Base-by-base conservation (phyloP, 768 basidiomycete species). In the Tulasnella sp. region DNA sequence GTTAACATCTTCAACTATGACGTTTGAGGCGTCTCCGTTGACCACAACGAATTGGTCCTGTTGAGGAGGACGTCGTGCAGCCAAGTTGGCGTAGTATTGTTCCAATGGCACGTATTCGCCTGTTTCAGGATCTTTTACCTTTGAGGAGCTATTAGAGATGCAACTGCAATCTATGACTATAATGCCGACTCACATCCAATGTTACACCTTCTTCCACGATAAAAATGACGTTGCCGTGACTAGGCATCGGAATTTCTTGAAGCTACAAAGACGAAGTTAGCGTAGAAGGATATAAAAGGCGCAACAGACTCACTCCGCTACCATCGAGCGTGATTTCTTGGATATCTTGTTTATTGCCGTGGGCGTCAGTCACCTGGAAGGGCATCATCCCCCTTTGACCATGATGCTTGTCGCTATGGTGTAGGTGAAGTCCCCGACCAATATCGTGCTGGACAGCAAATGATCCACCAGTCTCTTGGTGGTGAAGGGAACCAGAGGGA, bases 61-160 rank as follows among this genome's bases (percentile, higher is more conserved):
- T 10, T 44, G 30, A 30, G 50, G 29, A 1, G 58, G 30, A 17
- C 50, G 58, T 19, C 49, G 26, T 4, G 47, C 47, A 13, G 51
- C 51, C 17, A 59, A 19, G 4, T 42, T 50, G 26, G 45, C 45
- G 27, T 63, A 63, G 19, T 62, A 61, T 52, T 61, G 61, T 23
- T 63, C 59, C 9, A 63, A 62, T n/a, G 61, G 61, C 3, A 63
- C 49, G 42, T 49, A 63, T 43, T 61, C 61, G 30, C 61, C 61
- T 30, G 61, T 63, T n/a, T 51, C 61, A 17, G 61, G 61, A 61
- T 63, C 59, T 34, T 53, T 53, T 17, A 63, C 51, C 61, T 63
- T 11, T 3, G 21, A 61, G 50, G 11, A 44, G 30, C 26, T 10
- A 30, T 44, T 15, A 17, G 15, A 41, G 7, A 5, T 7, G 34